Evolutionary conservation across 768 basidiomycete genomes (phyloP), one percentile per base, ranked within the genome.

Genomic region (Dacryopinax spathularia): DNA sequence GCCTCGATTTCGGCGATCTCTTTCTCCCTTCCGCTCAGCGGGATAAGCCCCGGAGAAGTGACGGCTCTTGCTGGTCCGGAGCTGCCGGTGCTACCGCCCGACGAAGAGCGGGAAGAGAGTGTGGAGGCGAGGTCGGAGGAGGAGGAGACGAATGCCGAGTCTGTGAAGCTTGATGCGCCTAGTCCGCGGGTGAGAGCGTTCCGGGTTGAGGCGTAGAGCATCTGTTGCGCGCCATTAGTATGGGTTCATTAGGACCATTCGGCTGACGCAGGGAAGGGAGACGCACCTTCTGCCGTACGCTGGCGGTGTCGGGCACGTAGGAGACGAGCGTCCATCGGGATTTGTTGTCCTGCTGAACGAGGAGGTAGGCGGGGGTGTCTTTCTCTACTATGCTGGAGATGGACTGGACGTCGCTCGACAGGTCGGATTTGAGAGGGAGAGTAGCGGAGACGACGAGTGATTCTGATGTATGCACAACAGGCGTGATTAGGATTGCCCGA

Each of bases 201-300:
- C 43, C 89, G 83, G 0, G 86, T 85, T 2, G 91, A 86, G 22
- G 91, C 89, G 73, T 92, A 93, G 34, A 94, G 77, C 90, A 92
- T 94, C 89, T 92, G 63, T 16, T n/a, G n/a, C n/a, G n/a, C n/a
- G n/a, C n/a, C n/a, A n/a, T n/a, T n/a, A n/a, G n/a, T n/a, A n/a
- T n/a, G n/a, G n/a, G 35, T 60, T 41, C 25, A 67, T 41, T 62
- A 61, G 41, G 34, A 25, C 9, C 15, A 27, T 56, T 15, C 7
- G 37, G 31, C 62, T 27, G 34, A 35, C 18, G 39, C 29, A 41
- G 44, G 48, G 22, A 34, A 34, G 56, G 25, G 34, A 44, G 60
- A 65, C 72, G 66, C 67, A 85, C 89, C 84, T 93, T 94, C 74
- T 88, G 83, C 70, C 89, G 80, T 65, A 93, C 81, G 74, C 81